Evolutionary conservation across 176 grass and related monocot species (phyloP).

Genomic region (Canna indica): DNA sequence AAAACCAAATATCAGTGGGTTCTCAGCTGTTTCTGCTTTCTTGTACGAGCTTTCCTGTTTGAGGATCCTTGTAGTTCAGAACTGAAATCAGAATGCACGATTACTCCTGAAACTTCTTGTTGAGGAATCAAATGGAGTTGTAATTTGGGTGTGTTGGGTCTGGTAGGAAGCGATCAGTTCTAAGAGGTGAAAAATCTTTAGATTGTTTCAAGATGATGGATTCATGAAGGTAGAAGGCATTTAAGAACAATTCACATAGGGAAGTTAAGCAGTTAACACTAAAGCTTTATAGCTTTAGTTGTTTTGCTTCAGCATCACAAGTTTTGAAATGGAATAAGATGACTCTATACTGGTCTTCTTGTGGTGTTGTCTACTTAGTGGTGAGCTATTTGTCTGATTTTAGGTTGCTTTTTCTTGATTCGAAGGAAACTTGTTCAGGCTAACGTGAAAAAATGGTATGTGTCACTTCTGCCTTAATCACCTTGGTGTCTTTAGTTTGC

Average conservation of each 20-base stretch:
- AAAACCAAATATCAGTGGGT: not conserved
- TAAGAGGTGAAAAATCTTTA: not conserved
- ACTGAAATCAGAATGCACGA: not conserved
- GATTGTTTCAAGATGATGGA: not conserved
- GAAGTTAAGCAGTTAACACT: not conserved
- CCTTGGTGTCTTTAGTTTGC: not conserved
- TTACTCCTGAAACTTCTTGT: not conserved
- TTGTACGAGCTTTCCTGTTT: conserved; percentile 10
- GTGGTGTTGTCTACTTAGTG: not conserved
- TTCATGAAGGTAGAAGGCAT: not conserved
- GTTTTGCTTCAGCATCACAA: not conserved
- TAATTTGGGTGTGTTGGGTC: not conserved
- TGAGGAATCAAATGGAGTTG: not conserved
- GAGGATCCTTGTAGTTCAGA: conserved; percentile 13
- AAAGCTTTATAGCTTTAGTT: not conserved
- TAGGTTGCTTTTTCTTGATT: not conserved
- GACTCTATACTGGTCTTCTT: not conserved
- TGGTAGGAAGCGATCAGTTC: not conserved
- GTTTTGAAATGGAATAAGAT: not conserved
- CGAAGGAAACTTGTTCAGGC: not conserved
- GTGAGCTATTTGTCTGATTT: not conserved
- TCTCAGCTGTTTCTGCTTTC: conserved; percentile 11
- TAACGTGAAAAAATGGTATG: not conserved
- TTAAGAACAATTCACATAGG: not conserved
- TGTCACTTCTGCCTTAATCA: not conserved